A percentile compares a stretch with the other conserved stretches of the same genome.
Conservation (phyloP, 2,329 filamentous ascomycete species). For the Pezicula carpinea region DNA sequence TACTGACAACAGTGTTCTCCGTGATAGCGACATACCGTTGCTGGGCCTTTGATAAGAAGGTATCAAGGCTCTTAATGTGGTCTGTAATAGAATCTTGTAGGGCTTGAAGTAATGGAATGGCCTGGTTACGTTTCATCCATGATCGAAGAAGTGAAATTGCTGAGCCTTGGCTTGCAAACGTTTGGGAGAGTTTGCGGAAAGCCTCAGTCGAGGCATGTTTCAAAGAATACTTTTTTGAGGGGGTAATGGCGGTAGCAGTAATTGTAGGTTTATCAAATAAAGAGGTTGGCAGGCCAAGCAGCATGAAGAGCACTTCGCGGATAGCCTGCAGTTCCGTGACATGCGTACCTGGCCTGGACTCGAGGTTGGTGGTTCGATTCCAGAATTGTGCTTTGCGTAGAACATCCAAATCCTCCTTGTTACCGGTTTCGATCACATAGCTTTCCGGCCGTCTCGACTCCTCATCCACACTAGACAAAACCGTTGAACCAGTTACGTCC, state of each 20-base stretch:
- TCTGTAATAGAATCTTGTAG: conserved; percentile 25
- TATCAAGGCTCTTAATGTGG: conserved; percentile 55
- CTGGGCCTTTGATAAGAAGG: conserved; percentile 54
- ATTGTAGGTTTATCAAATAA: conserved; percentile 50
- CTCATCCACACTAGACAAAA: conserved; percentile 25
- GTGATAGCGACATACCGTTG: conserved; percentile 50
- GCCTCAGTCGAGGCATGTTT: conserved; percentile 30
- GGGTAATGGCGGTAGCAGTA: conserved; percentile 30
- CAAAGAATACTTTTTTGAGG: conserved; percentile 26
- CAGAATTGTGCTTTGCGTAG: conserved; percentile 43
- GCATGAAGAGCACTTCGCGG: conserved; percentile 80
- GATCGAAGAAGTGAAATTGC: conserved; percentile 41
- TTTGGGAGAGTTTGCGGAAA: conserved; percentile 33
- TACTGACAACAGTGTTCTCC: conserved; percentile 56
- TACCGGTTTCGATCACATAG: conserved; percentile 25
- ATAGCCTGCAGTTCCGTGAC: conserved; percentile 62
- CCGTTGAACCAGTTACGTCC: conserved; percentile 27
- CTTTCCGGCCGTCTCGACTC: conserved; percentile 26
- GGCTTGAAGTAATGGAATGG: conserved; percentile 24
- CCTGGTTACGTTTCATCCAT: conserved; percentile 36
- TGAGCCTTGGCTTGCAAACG: conserved; percentile 44
- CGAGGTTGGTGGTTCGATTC: conserved; percentile 30
- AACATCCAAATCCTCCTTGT: conserved; percentile 31
- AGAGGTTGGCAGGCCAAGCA: conserved; percentile 71
- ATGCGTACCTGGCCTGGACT: conserved; percentile 22